Base-by-base conservation (phyloP, 2,329 filamentous ascomycete species). In the Lasiodiplodia citricola region DNA sequence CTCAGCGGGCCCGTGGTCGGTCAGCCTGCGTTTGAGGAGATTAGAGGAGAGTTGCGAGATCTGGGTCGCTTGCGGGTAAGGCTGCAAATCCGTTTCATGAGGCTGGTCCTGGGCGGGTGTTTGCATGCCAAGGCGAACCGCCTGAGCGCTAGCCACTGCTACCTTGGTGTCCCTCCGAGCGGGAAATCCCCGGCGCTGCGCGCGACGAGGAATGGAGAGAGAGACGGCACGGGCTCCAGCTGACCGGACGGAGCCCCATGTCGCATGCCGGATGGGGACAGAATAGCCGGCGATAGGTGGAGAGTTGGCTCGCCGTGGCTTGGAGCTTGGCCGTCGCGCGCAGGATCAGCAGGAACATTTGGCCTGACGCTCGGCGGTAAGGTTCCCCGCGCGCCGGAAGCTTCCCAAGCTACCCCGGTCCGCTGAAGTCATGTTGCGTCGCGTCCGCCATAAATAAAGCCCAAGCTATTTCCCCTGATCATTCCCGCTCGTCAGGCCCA, bases 311-410 rank as follows among this genome's bases (percentile, higher is more conserved):
- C 31, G 28, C 28, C 7, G 37, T 41, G 47, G 62, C 62, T 50
- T 65, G 64, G 13, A 41, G 35, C 35, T 41, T 44, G 52, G 52
- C 52, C 41, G 21, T 3, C 44, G 41, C 28, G 28, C 28, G 64
- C 52, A 67, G 65, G 65, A 67, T 67, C 65, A 67, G 65, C 65
- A 67, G 65, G 65, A 67, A 60, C 55, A 52, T 21, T 60, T 67
- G 65, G 28, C 65, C 65, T 52, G 37, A 25, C 21, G 64, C 64
- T 7, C 4, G 41, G 28, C 4, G 64, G 41, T 60, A 52, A 44
- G 54, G 35, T 67, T 64, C 65, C 54, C 55, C 54, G 65, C 55
- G 21, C 28, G 13, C n/a, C 56, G 10, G 21, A 18, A 37, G 25
- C 37, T 41, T 47, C 28, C 52, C 37, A 66, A 66, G 60, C 60